Conservation (phyloP, 2,329 filamentous ascomycete genomes). For the Macrophomina phaseolina region DNA sequence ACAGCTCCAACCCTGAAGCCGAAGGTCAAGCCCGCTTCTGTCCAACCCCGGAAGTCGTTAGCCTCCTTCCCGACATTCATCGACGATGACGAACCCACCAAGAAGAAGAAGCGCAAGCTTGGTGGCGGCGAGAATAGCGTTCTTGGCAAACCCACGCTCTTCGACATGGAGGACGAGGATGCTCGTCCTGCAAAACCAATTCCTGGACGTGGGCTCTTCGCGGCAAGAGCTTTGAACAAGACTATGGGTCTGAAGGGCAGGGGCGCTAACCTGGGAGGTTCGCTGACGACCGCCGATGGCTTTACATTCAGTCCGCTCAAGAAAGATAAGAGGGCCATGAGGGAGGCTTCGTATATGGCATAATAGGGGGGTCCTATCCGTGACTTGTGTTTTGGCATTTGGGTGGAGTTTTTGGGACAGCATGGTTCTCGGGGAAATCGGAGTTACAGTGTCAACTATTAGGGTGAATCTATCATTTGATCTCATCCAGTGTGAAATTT, state of each 20-base stretch:
- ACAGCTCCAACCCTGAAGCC: conserved; percentile 33
- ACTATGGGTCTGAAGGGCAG: conserved; percentile 38
- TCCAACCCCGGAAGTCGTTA: conserved; percentile 52
- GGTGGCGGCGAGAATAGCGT: conserved; percentile 59
- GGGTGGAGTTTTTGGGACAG: background rate
- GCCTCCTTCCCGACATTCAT: conserved; percentile 52
- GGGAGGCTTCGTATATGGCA: conserved; percentile 24
- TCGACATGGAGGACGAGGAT: conserved; percentile 64
- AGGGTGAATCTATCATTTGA: background rate
- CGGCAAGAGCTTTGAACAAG: conserved; percentile 44
- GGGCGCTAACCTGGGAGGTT: conserved; percentile 42
- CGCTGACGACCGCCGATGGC: conserved; percentile 45
- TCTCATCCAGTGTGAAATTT: background rate
- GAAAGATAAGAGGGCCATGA: conserved; percentile 42
- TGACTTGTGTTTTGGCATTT: background rate
- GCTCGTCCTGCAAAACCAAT: conserved; percentile 39
- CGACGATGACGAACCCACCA: conserved; percentile 47
- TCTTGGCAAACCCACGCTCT: conserved; percentile 58
- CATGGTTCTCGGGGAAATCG: background rate
- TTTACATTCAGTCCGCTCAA: conserved; percentile 49
- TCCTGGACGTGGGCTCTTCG: conserved; percentile 45
- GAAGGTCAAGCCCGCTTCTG: conserved; percentile 43
- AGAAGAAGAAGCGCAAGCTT: conserved; percentile 75
- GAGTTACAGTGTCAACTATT: background rate
- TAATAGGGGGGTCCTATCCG: background rate